Conservation (phyloP, 2,329 filamentous ascomycete genomes). For the Pseudocercospora macadamiae region DNA sequence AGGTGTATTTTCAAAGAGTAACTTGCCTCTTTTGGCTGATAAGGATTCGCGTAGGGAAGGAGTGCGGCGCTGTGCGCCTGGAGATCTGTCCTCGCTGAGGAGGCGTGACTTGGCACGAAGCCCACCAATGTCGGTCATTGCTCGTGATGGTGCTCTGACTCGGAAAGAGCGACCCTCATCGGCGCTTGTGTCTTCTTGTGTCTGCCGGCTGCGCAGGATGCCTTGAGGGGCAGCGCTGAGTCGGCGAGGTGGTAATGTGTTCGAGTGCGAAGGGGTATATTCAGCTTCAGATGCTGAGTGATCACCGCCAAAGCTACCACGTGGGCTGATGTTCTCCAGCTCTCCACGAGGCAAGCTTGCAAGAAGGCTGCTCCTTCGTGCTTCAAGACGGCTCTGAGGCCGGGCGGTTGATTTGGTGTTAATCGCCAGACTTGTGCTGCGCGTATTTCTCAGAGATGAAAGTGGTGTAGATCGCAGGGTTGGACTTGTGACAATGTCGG, state of each 20-base stretch:
- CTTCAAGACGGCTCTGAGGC: slow-evolving; percentile 48
- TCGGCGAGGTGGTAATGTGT: slow-evolving; percentile 31
- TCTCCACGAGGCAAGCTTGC: slow-evolving; percentile 27
- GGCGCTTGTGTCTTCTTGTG: slow-evolving; percentile 36
- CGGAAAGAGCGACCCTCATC: slow-evolving; percentile 46
- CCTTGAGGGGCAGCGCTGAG: slow-evolving; percentile 43
- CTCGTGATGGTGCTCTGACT: slow-evolving; percentile 47
- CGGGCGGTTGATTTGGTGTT: slow-evolving; percentile 31
- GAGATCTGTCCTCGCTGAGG: slow-evolving; percentile 19
- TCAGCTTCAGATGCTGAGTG: slow-evolving; percentile 34
- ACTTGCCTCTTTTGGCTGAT: slow-evolving; percentile 3
- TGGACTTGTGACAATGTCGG: slow-evolving; percentile 16
- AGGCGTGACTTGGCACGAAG: slow-evolving; percentile 31
- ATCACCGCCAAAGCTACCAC: slow-evolving; percentile 36
- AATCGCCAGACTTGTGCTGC: slow-evolving; percentile 21
- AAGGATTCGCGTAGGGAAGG: slow-evolving; percentile 20
- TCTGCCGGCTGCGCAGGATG: slow-evolving; percentile 40
- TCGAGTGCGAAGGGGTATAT: slow-evolving; percentile 31
- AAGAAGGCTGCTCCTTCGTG: slow-evolving; percentile 44
- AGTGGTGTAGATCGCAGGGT: background rate
- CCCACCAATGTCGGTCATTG: slow-evolving; percentile 48
- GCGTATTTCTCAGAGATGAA: slow-evolving; percentile 4
- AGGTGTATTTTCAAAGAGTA: slow-evolving; percentile 8
- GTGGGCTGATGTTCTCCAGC: slow-evolving; percentile 31
- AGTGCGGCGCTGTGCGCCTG: slow-evolving; percentile 15